These are phyloP conservation scores for Chenopodium berlandieri DNA, from an alignment of 148 eudicot genomes.

Conservation along the genomic window DNA sequence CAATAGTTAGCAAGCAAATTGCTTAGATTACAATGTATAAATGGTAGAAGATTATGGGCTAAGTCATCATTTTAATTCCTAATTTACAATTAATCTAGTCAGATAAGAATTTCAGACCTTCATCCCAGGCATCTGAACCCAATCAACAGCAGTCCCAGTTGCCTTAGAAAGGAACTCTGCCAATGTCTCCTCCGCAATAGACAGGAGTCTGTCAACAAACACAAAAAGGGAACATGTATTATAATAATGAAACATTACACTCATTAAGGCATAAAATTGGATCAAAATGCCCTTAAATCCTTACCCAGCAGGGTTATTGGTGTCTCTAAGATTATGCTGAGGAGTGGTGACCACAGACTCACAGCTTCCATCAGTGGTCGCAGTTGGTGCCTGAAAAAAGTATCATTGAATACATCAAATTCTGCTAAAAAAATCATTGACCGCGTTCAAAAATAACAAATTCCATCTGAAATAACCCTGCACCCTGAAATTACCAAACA, in stretches of 20 bases:
- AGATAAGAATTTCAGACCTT: conserved; percentile 46
- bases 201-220: conserved; percentile 62
- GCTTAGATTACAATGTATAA: conserved; percentile 10
- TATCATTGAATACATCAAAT: background rate
- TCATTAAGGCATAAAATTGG: background rate
- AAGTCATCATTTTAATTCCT: background rate
- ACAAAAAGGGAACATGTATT: conserved; percentile 7
- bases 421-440: background rate
- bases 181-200: conserved; percentile 97
- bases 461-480: background rate
- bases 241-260: conserved; percentile 7
- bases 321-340: conserved; percentile 65
- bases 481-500: background rate
- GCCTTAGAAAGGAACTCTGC: conserved; percentile 99
- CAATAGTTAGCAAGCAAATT: conserved; percentile 8
- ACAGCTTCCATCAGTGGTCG: conserved; percentile 67
- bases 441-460: background rate
- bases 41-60: background rate
- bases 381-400: conserved; percentile 49
- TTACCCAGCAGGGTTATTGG: conserved; percentile 88
- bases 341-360: conserved; percentile 69
- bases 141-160: conserved; percentile 99
- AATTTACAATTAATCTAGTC: conserved; percentile 1
- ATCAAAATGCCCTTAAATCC: conserved; percentile 5
- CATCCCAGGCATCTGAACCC: conserved; percentile 99